These are phyloP conservation scores for Penicillium decumbens DNA, from an alignment of 2,329 filamentous ascomycete species.

Conservation along the genomic window DNA sequence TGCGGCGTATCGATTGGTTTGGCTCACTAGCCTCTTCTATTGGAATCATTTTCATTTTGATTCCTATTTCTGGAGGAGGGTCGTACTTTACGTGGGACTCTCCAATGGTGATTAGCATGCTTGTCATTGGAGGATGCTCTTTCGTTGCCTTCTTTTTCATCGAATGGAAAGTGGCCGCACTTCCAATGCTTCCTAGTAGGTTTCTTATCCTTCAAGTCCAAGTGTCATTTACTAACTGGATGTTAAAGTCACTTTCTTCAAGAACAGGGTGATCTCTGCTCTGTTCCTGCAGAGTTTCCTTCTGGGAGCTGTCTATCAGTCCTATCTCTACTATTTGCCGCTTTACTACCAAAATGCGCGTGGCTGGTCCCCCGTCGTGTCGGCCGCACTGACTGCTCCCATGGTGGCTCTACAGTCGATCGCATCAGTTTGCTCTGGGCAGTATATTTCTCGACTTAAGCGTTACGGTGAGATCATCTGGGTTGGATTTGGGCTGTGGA, in stretches of 20 bases:
- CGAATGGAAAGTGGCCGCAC: conserved; percentile 52
- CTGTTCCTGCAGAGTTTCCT: conserved; percentile 58
- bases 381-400: conserved; percentile 51
- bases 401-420: conserved; percentile 47
- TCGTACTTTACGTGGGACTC: conserved; percentile 55
- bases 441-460: conserved; percentile 55
- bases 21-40: conserved; percentile 54
- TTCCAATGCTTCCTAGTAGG: conserved; percentile 56
- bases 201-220: neutral
- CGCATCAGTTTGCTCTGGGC: conserved; percentile 45
- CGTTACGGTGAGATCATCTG: conserved; percentile 59
- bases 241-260: conserved; percentile 47
- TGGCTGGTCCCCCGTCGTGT: conserved; percentile 43
- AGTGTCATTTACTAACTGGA: conserved; percentile 5
- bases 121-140: conserved; percentile 48
- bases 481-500: conserved; percentile 45
- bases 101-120: conserved; percentile 57
- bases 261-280: conserved; percentile 49
- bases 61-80: conserved; percentile 60
- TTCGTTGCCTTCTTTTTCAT: conserved; percentile 50
- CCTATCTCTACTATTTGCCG: conserved; percentile 58
- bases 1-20: conserved; percentile 56
- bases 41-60: conserved; percentile 57
- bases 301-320: conserved; percentile 57
- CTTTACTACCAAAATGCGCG: conserved; percentile 59